Base-by-base conservation (phyloP, 2,329 filamentous ascomycete genomes). In the Sporothrix mexicana region DNA sequence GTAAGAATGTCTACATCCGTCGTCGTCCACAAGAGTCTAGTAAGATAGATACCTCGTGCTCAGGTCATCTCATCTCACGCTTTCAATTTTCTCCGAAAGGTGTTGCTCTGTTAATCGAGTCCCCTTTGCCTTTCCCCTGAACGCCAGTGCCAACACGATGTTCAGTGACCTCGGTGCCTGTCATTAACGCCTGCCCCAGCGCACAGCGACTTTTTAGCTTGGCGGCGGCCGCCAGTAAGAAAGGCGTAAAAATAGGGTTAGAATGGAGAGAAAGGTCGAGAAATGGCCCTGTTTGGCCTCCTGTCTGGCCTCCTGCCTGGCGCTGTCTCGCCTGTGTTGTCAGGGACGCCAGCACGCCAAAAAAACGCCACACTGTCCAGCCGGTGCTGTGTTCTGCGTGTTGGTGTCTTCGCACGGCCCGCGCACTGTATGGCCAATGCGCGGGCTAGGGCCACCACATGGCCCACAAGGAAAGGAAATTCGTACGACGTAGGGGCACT, bases 341-440 rank as follows among this genome's bases (percentile, higher is more conserved):
- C n/a, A 43, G 59, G 59, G 36, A 36, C 59, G 36, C 36, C 59
- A 43, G 59, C 9, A 12, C 59, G 8, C 57, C 51, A 55, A 62
- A 62, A 43, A 61, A 59, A 30, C 30, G 30, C 57, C 57, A 62
- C 59, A 62, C 59, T 62, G 59, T 62, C 59, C 17, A 43, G 6
- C 36, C 36, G 17, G 23, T 7, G 25, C 66, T 13, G 17, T 30
- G 12, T 12, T 10, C 43, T 47, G 20, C 1, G 1, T 20, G n/a
- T 10, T 36, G 23, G 13, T 2, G 7, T 36, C 12, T 15, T 59
- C 41, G 45, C 69, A 70, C 69, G 45, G 57, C n/a, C 69, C n/a
- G n/a, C 59, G 67, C 67, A 69, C 67, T 20, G 55, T 62, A 51
- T 17, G 61, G 41, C 61, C 61, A 64, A 41, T 64, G 61, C 61